These are phyloP conservation scores for Verticillium tricorpus DNA, from an alignment of 2,329 filamentous ascomycete genomes.

Conservation along the genomic window DNA sequence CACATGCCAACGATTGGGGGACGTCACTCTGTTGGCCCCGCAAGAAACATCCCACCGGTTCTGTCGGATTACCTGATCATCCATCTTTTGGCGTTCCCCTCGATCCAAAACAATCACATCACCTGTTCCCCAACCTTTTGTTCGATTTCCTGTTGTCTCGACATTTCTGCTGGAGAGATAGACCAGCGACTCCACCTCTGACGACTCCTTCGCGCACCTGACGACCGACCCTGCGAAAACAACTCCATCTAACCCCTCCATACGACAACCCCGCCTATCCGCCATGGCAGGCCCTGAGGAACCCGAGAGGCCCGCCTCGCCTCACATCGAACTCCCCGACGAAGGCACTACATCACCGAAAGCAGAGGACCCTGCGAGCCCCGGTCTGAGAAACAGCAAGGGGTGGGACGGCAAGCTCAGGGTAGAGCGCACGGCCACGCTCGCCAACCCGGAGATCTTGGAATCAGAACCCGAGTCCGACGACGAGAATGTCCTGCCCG, in stretches of 20 bases:
- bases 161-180: not conserved
- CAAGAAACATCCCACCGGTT: not conserved
- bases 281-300: slow-evolving; percentile 37
- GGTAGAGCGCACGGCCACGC: slow-evolving; percentile 62
- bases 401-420: slow-evolving; percentile 85
- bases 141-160: not conserved
- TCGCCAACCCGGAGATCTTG: slow-evolving; percentile 76
- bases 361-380: slow-evolving; percentile 38
- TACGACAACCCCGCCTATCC: slow-evolving; percentile 3
- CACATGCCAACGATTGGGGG: not conserved
- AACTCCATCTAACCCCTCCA: not conserved
- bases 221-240: not conserved
- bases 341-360: slow-evolving; percentile 28
- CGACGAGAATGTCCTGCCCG: slow-evolving; percentile 61
- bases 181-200: not conserved
- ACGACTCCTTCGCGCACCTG: not conserved
- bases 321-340: slow-evolving; percentile 46
- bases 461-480: slow-evolving; percentile 75
- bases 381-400: slow-evolving; percentile 52
- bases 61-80: not conserved
- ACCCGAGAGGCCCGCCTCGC: slow-evolving; percentile 29
- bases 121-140: not conserved
- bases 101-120: not conserved
- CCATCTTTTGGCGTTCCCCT: not conserved
- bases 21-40: not conserved